Conservation (phyloP, 2,329 filamentous ascomycete genomes). For the Cryphonectria nitschkei region DNA sequence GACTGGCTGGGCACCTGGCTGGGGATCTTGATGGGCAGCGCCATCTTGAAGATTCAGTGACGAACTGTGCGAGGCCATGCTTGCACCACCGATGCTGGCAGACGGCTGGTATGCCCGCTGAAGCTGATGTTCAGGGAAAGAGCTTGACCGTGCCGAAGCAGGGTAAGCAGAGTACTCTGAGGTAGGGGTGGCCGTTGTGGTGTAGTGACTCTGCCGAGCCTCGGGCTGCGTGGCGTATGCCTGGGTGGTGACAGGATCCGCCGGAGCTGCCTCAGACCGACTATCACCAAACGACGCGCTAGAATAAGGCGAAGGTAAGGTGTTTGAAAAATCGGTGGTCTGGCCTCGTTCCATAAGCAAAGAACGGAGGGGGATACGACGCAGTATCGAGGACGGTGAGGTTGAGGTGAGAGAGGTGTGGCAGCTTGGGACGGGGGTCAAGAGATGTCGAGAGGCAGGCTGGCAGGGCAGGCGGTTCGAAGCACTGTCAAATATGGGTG, state of each 20-base stretch:
- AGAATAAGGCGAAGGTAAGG: conserved; percentile 77
- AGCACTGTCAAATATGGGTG: neutral
- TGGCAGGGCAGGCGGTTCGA: neutral
- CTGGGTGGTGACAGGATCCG: conserved; percentile 90
- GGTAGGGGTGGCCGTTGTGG: conserved; percentile 79
- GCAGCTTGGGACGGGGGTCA: neutral
- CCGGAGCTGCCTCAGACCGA: conserved; percentile 79
- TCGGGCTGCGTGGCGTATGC: conserved; percentile 86
- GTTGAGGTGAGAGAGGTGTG: neutral
- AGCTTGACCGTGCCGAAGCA: conserved; percentile 74
- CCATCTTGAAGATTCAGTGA: conserved; percentile 86
- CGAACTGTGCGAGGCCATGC: conserved; percentile 99
- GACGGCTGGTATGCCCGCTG: conserved; percentile 82
- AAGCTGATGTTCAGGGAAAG: conserved; percentile 80
- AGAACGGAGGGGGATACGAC: conserved; percentile 3
- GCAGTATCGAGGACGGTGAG: neutral
- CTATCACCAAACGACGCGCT: conserved; percentile 66
- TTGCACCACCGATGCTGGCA: conserved; percentile 70
- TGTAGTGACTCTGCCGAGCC: conserved; percentile 71
- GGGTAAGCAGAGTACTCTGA: conserved; percentile 87
- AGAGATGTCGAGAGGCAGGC: neutral
- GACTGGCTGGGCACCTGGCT: conserved; percentile 68
- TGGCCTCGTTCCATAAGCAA: conserved; percentile 62
- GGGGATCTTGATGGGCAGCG: conserved; percentile 66
- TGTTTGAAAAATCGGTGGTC: conserved; percentile 76